Evolutionary conservation across 192 early-diverging fungal species (phyloP), one percentile per base, ranked within the genome.

Genomic region (Coemansia sp.): DNA sequence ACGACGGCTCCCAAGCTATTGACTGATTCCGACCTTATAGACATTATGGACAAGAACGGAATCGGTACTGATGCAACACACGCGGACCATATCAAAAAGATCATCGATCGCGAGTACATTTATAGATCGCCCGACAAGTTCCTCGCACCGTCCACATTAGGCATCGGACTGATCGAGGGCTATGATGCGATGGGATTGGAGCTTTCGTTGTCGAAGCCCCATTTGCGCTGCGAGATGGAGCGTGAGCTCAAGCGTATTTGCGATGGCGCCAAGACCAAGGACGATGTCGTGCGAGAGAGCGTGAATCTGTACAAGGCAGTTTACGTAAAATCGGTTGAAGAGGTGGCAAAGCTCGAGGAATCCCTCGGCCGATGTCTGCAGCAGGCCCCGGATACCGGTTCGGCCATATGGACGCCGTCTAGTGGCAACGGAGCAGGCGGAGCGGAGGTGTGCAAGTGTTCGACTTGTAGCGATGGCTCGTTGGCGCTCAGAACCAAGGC

Each of bases 1-100:
- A 98, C 97, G 0, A 79, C 78, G 0, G 81, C 88, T 6, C 97
- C 96, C 0, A 84, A 85, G 21, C 85, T 93, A 40, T 77, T 99
- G 21, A 93, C 89, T 0, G 95, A 96, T 66, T 81, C 88, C 11
- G 95, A 98, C 34, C 83, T 99, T 37, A 94, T 99, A 69, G 85
- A 83, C 0, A 64, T 92, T 24, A 97, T 99, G 95, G 93, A 98
- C 63, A 90, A 92, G 74, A 91, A 92, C 68, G 93, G 93, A 17
- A 98, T 99, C 44, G 97, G 95, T 14, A 99, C 97, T 6, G 97
- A 99, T 75, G 96, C 97, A 0, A 99, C 96, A 0, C 97, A 98
- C 35, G 91, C 91, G 8, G 92, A 96, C 37, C 96, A 98, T 62
- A 99, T 99, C 70, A 93, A 95, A 69, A 98, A 89, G 56, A 92